Conservation (phyloP, 495 filamentous ascomycete species). For the Peziza echinospora region DNA sequence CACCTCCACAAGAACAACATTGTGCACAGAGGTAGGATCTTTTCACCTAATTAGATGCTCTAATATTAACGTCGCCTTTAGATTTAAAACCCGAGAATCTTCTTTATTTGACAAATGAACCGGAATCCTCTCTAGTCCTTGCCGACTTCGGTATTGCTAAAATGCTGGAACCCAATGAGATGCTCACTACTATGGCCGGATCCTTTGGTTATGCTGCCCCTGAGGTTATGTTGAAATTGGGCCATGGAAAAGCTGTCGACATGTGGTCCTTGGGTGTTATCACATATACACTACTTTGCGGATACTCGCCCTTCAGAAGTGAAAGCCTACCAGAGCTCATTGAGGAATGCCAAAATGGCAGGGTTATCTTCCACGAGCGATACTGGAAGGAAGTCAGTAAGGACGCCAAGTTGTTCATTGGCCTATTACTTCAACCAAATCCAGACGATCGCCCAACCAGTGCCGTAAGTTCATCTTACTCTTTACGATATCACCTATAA, state of each 20-base stretch:
- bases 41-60: not conserved
- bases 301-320: slow-evolving; percentile 92
- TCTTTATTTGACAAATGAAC: slow-evolving; percentile 61
- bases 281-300: slow-evolving; percentile 97
- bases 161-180: slow-evolving; percentile 81
- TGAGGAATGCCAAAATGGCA: slow-evolving; percentile 75
- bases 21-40: slow-evolving; percentile 63
- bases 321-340: slow-evolving; percentile 87
- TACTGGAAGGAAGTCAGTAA: slow-evolving; percentile 97
- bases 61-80: slow-evolving; percentile 24
- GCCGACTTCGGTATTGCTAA: slow-evolving; percentile 99
- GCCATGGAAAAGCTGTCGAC: slow-evolving; percentile 96
- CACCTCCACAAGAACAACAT: slow-evolving; percentile 91
- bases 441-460: slow-evolving; percentile 60
- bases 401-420: slow-evolving; percentile 91
- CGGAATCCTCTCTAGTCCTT: slow-evolving; percentile 67
- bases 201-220: slow-evolving; percentile 97
- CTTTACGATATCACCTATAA: not conserved
- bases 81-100: slow-evolving; percentile 98
- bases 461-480: slow-evolving; percentile 32
- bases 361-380: slow-evolving; percentile 88
- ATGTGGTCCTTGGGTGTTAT: slow-evolving; percentile 99
- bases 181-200: slow-evolving; percentile 94
- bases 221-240: slow-evolving; percentile 94
- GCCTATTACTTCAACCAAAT: slow-evolving; percentile 53